Evolutionary conservation across 2,329 filamentous ascomycete species (phyloP).

Genomic region (Aspergillus felis): DNA sequence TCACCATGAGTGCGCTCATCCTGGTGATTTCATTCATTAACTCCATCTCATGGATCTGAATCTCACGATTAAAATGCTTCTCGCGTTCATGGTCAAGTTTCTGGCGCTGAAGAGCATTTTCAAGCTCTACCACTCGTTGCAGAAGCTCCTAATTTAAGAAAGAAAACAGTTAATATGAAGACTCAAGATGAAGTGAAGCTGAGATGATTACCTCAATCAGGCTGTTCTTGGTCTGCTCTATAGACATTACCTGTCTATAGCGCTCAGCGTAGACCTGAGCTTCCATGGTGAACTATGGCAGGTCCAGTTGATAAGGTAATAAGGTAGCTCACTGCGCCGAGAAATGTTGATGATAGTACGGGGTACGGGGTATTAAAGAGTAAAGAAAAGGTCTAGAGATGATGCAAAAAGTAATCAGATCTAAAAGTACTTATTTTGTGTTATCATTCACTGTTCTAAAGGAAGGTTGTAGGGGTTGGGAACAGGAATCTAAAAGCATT

Average conservation of each 20-base stretch:
- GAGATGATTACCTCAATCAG: conserved; percentile 42
- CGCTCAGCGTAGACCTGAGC: conserved; percentile 37
- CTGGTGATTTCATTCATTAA: conserved; percentile 45
- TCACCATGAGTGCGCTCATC: conserved; percentile 45
- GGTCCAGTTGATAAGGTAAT: background rate
- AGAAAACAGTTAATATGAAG: conserved; percentile 14
- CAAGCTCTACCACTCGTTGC: conserved; percentile 41
- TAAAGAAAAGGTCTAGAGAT: background rate
- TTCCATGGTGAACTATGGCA: conserved; percentile 22
- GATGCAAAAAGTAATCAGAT: background rate
- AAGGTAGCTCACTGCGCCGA: background rate
- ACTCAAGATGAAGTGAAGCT: conserved; percentile 4
- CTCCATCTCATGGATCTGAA: conserved; percentile 45
- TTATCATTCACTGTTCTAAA: background rate
- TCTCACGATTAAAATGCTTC: conserved; percentile 45
- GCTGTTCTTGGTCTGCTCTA: conserved; percentile 46
- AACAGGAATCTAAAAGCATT: background rate
- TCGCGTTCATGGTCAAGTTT: conserved; percentile 47
- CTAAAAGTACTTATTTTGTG: background rate
- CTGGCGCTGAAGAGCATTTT: conserved; percentile 41
- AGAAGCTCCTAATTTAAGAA: conserved; percentile 41
- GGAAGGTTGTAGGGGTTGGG: background rate
- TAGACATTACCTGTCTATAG: conserved; percentile 41
- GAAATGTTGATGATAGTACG: background rate
- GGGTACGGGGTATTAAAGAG: background rate